A percentile compares a stretch with the other conserved stretches of the same genome.
Conservation (phyloP, 2,329 filamentous ascomycete genomes). For the Gremmenia infestans region DNA sequence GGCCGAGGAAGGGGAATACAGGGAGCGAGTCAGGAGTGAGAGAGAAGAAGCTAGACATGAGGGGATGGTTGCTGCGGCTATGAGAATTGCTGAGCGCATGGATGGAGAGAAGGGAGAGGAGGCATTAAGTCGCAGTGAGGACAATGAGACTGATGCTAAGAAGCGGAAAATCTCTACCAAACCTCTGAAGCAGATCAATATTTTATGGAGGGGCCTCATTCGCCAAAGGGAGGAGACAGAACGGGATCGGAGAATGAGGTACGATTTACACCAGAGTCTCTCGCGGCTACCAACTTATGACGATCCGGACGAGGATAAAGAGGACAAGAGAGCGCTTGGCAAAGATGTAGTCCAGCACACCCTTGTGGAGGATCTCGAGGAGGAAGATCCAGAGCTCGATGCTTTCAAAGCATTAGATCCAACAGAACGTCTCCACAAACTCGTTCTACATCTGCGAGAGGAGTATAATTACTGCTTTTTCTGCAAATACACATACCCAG, state of each 20-base stretch:
- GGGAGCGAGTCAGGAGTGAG: conserved; percentile 66
- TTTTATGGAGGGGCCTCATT: conserved; percentile 75
- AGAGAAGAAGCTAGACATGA: conserved; percentile 65
- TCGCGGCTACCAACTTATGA: conserved; percentile 60
- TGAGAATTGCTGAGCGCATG: conserved; percentile 77
- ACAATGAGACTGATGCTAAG: conserved; percentile 16
- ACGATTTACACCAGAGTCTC: conserved; percentile 62
- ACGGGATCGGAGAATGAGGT: conserved; percentile 58
- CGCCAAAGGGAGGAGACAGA: conserved; percentile 66
- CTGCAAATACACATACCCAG: conserved; percentile 82
- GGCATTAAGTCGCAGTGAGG: conserved; percentile 12
- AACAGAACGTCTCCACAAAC: conserved; percentile 58
- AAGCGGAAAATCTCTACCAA: conserved; percentile 36
- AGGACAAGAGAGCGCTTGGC: conserved; percentile 66
- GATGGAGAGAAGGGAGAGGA: conserved; percentile 33
- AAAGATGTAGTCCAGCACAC: conserved; percentile 50
- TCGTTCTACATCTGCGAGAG: conserved; percentile 66
- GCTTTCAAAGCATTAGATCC: conserved; percentile 68
- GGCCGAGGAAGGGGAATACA: conserved; percentile 65
- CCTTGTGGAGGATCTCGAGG: conserved; percentile 64
- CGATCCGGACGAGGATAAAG: conserved; percentile 64
- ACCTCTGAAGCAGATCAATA: conserved; percentile 62
- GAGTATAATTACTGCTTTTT: conserved; percentile 86
- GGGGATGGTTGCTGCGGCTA: conserved; percentile 67
- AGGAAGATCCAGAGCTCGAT: conserved; percentile 75